phyloP scores from a whole-genome alignment of 768 basidiomycete species.

The Melanogaster broomeanus region DNA sequence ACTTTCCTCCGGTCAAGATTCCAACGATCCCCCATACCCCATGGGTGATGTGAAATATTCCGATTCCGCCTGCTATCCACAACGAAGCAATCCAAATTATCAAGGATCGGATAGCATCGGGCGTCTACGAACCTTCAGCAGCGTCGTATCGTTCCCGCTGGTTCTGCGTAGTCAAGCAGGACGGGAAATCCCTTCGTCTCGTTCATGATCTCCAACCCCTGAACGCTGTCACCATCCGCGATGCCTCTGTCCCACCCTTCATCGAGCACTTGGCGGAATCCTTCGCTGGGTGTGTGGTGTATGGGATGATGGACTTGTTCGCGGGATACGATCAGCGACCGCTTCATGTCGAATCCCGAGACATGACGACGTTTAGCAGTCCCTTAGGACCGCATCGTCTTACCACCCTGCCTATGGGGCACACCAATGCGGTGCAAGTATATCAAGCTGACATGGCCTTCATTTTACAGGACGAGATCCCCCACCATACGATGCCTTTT shows the following conservation, averaged over 20 bases:
- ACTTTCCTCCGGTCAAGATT: slow-evolving; percentile 33
- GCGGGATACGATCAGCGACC: no score
- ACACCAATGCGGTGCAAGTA: no score
- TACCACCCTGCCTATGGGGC: no score
- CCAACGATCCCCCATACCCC: slow-evolving; percentile 36
- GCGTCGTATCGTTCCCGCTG: neutral
- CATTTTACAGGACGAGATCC: no score
- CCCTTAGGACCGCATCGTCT: no score
- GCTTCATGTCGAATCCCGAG: no score
- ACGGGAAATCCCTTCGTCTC: neutral
- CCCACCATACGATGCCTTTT: no score
- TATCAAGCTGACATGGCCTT: no score
- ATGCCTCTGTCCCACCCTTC: neutral
- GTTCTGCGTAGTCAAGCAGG: slow-evolving; percentile 5
- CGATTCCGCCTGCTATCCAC: slow-evolving; percentile 27
- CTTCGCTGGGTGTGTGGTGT: neutral
- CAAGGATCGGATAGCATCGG: slow-evolving; percentile 32
- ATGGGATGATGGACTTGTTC: no score
- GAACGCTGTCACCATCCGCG: neutral
- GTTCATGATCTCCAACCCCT: slow-evolving; percentile 2
- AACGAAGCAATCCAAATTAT: slow-evolving; percentile 28
- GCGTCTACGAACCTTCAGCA: slow-evolving; percentile 38
- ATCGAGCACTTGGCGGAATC: neutral
- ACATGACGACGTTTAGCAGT: no score
- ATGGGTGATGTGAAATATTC: slow-evolving; percentile 34